Evolutionary conservation across 805 yeast species (phyloP), one percentile per base, ranked within the genome.

Genomic region (Ogataea parapolymorpha): DNA sequence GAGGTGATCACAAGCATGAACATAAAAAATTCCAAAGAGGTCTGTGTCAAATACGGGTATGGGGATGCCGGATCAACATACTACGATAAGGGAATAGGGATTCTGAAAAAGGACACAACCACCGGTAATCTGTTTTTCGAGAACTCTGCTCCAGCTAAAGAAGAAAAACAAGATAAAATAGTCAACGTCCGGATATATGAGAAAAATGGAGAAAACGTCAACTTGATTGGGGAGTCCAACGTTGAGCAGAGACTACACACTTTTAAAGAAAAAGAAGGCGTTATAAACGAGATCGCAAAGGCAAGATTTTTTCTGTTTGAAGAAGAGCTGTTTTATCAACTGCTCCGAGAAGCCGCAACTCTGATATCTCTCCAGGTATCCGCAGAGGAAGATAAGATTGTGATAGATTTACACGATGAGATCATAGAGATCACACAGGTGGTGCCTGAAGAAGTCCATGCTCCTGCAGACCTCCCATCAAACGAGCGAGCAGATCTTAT

Each of bases 1-100:
- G 95, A 86, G 55, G 79, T 80, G 1, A 60, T 90, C 10, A 80
- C 82, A 54, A 85, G 84, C 50, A 71, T 82, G 18, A 72, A 80
- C 39, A 81, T 77, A 41, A 80, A 79, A 6, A 70, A 39, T 7
- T 75, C 78, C 8, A 66, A 66, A 42, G 66, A 71, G 2, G 72
- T 90, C 31, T 95, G 91, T 4, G 83, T 91, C 26, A 87, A 85
- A 53, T 93, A 85, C 56, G 98, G 98, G 0, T 91, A 77, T 65
- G 90, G 84, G 13, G 97, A 90, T 61, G 80, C 95, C 0, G 99
- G 98, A 0, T 85, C 95, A 1, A 75, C 70, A 15, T 87, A 78
- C 54, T 63, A 62, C 41, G 90, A 86, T 51, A 73, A 75, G 48
- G 97, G 97, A 2, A 63, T 82, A 31, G 97, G 95, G 0, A 61